phyloP scores from a whole-genome alignment of 331 rosid species.

The Saraca asoca region DNA sequence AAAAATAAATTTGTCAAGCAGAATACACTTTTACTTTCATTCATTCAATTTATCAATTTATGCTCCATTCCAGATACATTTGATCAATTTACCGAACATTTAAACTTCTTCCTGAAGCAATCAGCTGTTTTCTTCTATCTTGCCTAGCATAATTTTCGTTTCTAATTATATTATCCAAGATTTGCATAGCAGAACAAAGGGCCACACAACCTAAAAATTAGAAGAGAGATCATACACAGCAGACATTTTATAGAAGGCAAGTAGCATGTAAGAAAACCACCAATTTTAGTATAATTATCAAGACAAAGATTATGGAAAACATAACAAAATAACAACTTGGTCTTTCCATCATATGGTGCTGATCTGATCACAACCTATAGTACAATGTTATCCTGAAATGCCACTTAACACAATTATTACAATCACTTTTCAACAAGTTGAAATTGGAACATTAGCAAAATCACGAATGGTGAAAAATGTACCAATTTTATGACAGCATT shows the following conservation, averaged over 20 bases:
- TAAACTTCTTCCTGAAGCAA: background rate
- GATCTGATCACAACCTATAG: constrained; percentile 20
- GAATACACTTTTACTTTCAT: background rate
- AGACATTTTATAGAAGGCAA: background rate
- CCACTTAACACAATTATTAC: constrained; percentile 16
- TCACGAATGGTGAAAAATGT: background rate
- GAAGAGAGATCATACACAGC: background rate
- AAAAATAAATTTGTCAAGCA: background rate
- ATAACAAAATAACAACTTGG: constrained; percentile 5
- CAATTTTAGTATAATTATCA: constrained; percentile 1
- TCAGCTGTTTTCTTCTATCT: constrained; percentile 1
- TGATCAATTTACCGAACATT: background rate
- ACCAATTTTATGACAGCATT: constrained; percentile 2
- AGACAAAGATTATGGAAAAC: background rate
- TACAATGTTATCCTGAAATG: constrained; percentile 21
- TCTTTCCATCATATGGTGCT: background rate
- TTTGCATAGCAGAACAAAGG: background rate
- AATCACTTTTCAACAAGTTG: constrained; percentile 16
- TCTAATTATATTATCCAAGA: constrained; percentile 4
- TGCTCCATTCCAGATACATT: constrained; percentile 10
- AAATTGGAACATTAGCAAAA: constrained; percentile 11
- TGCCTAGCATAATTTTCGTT: background rate
- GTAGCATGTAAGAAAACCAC: constrained; percentile 7
- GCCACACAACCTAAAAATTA: background rate
- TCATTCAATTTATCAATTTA: background rate